A percentile compares a stretch with the other conserved stretches of the same genome.
phyloP scores from a whole-genome alignment of 768 basidiomycete species.

The Arthromyces matolae region DNA sequence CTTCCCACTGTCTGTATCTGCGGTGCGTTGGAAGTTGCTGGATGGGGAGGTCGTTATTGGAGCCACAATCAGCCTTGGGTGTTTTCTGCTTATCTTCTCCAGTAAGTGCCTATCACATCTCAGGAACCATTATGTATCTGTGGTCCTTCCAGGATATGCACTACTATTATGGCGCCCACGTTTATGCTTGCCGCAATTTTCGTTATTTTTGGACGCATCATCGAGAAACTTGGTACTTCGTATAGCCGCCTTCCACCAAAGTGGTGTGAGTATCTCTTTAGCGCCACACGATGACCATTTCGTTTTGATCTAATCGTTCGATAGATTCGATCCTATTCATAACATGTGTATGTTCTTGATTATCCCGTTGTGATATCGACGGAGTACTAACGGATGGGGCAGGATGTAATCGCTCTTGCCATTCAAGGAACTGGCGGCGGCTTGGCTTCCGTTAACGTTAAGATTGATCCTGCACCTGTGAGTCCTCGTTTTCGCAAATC shows the following conservation, averaged over 20 bases:
- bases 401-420: slow-evolving; percentile 58
- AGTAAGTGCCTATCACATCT: slow-evolving; percentile 29
- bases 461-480: slow-evolving; percentile 17
- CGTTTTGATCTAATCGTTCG: too few species aligned
- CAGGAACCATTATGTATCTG: too few species aligned
- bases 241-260: slow-evolving; percentile 48
- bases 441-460: slow-evolving; percentile 28
- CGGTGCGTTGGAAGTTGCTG: slow-evolving; percentile 47
- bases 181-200: slow-evolving; percentile 56
- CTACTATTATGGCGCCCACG: slow-evolving; percentile 51
- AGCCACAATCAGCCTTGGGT: slow-evolving; percentile 30
- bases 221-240: slow-evolving; percentile 35
- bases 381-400: neutral
- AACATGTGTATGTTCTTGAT: slow-evolving; percentile 27
- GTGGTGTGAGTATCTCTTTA: slow-evolving; percentile 29
- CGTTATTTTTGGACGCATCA: slow-evolving; percentile 46
- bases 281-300: too few species aligned
- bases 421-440: slow-evolving; percentile 66
- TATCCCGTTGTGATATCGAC: neutral
- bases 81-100: slow-evolving; percentile 32
- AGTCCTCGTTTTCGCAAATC: neutral
- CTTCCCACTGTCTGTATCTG: slow-evolving; percentile 45
- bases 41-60: slow-evolving; percentile 57
- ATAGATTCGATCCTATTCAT: slow-evolving; percentile 41
- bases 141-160: slow-evolving; percentile 25